Conservation (phyloP, 2,329 filamentous ascomycete species). For the Colletotrichum siamense region DNA sequence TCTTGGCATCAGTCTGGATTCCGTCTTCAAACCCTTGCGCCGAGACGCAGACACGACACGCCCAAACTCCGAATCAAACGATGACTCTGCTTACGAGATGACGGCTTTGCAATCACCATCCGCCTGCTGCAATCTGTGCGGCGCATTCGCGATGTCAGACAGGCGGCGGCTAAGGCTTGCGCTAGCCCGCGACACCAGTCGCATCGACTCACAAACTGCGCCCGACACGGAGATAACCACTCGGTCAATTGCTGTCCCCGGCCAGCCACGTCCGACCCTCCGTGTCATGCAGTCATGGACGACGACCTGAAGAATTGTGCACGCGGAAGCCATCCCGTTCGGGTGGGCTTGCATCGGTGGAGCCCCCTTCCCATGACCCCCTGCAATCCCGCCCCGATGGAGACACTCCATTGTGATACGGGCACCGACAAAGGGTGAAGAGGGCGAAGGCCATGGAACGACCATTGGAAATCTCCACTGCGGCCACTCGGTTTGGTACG, state of each 20-base stretch:
- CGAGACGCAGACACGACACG: background rate
- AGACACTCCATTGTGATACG: conserved; percentile 2
- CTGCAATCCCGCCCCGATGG: background rate
- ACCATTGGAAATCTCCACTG: conserved; percentile 12
- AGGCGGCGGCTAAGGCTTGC: background rate
- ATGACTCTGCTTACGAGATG: background rate
- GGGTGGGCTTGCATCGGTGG: conserved; percentile 3
- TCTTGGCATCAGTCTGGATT: background rate
- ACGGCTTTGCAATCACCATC: background rate
- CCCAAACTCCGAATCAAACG: background rate
- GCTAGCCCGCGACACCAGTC: background rate
- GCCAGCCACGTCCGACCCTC: background rate
- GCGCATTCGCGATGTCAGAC: background rate
- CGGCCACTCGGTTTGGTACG: background rate
- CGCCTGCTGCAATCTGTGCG: background rate
- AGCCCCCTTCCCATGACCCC: background rate
- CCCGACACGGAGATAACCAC: conserved; percentile 15
- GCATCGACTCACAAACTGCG: background rate
- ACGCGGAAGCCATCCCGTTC: conserved; percentile 12
- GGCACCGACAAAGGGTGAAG: conserved; percentile 14
- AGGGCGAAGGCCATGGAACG: conserved; percentile 14
- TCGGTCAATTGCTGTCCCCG: background rate
- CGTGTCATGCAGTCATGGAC: background rate
- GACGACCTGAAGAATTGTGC: background rate
- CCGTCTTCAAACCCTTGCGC: background rate